Percentiles rank a stretch among this genome's conserved stretches.
Evolutionary conservation across 495 filamentous ascomycete genomes (phyloP).

Genomic region (Penicillium arizonense): DNA sequence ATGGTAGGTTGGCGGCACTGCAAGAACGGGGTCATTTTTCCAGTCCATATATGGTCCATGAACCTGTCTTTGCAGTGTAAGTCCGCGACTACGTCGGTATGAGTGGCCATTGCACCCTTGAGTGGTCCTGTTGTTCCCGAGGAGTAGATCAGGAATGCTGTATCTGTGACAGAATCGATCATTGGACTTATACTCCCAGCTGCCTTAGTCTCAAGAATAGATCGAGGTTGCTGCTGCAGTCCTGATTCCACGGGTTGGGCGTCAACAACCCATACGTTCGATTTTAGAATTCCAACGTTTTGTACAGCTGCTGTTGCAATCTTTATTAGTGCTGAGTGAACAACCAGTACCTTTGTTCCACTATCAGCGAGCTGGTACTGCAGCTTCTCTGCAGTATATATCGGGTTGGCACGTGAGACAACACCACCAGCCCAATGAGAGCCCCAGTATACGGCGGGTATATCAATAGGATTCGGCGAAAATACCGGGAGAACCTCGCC

Average conservation of each 20-base stretch:
- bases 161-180: slow-evolving; percentile 34
- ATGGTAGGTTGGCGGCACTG: slow-evolving; percentile 69
- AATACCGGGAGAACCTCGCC: slow-evolving; percentile 67
- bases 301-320: slow-evolving; percentile 59
- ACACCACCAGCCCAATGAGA: slow-evolving; percentile 73
- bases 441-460: slow-evolving; percentile 67
- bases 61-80: slow-evolving; percentile 51
- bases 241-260: too few relatives aligned
- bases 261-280: background rate
- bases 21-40: slow-evolving; percentile 43
- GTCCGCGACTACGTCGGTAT: slow-evolving; percentile 74
- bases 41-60: background rate
- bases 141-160: slow-evolving; percentile 69
- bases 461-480: slow-evolving; percentile 68
- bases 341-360: slow-evolving; percentile 67
- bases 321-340: slow-evolving; percentile 58
- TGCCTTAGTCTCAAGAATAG: too few relatives aligned
- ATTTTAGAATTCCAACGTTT: slow-evolving; percentile 56
- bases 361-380: slow-evolving; percentile 75
- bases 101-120: slow-evolving; percentile 81
- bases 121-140: slow-evolving; percentile 83
- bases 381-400: slow-evolving; percentile 75
- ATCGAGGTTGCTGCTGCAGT: too few relatives aligned
- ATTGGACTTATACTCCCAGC: background rate
- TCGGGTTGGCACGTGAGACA: slow-evolving; percentile 77